Conservation (phyloP, 345 rosid species). For the Populus pruinosa region DNA sequence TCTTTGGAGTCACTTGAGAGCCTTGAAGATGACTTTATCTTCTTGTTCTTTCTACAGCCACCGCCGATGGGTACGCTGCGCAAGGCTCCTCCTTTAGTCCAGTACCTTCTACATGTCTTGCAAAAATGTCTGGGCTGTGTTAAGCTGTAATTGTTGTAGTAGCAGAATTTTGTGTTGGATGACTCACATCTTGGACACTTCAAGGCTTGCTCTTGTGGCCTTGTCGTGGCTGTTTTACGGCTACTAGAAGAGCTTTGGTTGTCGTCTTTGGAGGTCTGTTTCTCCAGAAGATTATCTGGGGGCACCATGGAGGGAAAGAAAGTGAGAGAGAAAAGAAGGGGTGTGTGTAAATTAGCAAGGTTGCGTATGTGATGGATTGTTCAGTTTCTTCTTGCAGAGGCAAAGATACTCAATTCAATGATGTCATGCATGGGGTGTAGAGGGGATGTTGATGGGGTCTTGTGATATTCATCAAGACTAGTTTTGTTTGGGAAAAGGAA, state of each 20-base stretch:
- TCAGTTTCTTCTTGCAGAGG: constrained; percentile 46
- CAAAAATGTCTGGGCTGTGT: constrained; percentile 32
- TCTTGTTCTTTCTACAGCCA: constrained; percentile 28
- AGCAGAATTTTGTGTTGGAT: constrained; percentile 28
- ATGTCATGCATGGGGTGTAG: constrained; percentile 51
- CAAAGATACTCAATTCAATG: constrained; percentile 48
- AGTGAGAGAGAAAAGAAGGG: not conserved
- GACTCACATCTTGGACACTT: constrained; percentile 33
- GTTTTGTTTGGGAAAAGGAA: not conserved
- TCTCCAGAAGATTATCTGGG: constrained; percentile 22
- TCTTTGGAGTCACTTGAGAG: constrained; percentile 29
- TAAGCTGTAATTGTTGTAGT: constrained; percentile 29
- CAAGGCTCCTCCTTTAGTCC: constrained; percentile 34
- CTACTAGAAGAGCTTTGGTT: constrained; percentile 30
- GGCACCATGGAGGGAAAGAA: constrained; percentile 27
- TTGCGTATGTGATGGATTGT: not conserved
- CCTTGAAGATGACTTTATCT: constrained; percentile 16
- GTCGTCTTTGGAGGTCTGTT: constrained; percentile 32
- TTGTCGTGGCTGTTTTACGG: constrained; percentile 31
- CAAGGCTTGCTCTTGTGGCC: constrained; percentile 14
- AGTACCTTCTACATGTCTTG: constrained; percentile 28
- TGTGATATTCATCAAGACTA: constrained; percentile 60
- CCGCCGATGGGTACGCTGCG: constrained; percentile 30
- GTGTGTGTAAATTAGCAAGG: not conserved
- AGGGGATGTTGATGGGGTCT: constrained; percentile 30